phyloP scores from a whole-genome alignment of 2,329 filamentous ascomycete genomes.

The Hymenotorrendiella dingleyae region DNA sequence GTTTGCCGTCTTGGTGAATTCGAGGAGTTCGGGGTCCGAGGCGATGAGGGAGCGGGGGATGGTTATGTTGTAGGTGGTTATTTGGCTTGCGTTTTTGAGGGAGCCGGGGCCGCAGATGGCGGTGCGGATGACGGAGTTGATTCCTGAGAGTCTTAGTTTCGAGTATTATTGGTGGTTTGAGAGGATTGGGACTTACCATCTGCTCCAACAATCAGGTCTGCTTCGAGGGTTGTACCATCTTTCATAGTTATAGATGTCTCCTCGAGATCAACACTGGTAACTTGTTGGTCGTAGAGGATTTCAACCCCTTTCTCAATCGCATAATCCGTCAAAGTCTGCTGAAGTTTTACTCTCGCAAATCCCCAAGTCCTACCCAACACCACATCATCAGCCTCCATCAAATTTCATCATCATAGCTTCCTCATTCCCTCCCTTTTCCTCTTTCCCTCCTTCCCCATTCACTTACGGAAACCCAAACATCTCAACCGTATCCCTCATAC shows the following conservation, averaged over 20 bases:
- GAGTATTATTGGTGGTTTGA: neutral
- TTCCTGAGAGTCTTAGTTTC: neutral
- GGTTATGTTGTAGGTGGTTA: conserved; percentile 1
- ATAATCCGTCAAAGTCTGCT: neutral
- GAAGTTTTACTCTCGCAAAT: neutral
- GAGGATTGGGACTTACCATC: conserved; percentile 5
- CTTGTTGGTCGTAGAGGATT: neutral
- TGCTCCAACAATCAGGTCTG: conserved; percentile 6
- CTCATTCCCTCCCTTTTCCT: neutral
- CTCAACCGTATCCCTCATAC: too few species aligned
- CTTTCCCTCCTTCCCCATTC: too few species aligned
- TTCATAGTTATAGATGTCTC: neutral
- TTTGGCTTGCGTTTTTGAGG: neutral
- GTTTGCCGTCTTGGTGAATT: neutral
- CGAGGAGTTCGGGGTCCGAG: neutral
- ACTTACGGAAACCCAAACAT: too few species aligned
- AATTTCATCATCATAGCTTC: neutral
- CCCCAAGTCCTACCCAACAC: neutral
- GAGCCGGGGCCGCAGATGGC: neutral
- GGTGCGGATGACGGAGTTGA: neutral
- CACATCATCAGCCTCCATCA: too few species aligned
- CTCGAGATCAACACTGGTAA: neutral
- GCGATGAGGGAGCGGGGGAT: neutral
- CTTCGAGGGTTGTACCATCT: too few species aligned
- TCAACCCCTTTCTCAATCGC: neutral